Evolutionary conservation across 768 basidiomycete species (phyloP).

Genomic region (Russula emetica): DNA sequence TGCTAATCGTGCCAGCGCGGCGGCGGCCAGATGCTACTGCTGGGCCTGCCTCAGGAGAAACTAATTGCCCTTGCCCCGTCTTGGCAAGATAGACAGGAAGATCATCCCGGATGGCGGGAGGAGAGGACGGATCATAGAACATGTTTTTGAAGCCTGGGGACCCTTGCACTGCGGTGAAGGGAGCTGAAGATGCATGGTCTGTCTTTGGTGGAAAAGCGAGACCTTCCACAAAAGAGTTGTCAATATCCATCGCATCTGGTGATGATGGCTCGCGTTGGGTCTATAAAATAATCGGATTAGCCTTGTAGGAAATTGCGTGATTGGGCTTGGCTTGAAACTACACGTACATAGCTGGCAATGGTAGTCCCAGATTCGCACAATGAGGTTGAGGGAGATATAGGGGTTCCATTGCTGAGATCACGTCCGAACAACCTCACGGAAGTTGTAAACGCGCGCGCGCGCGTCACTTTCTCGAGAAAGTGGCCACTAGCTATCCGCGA

Average conservation of each 20-base stretch:
- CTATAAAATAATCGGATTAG: slow-evolving; percentile 31
- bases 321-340: slow-evolving; percentile 20
- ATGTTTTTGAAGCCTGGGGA: slow-evolving; percentile 46
- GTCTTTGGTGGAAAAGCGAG: slow-evolving; percentile 31
- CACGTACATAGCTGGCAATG: slow-evolving; percentile 42
- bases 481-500: slow-evolving; percentile 31
- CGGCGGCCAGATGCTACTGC: slow-evolving; percentile 23
- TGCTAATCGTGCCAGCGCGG: slow-evolving; percentile 23
- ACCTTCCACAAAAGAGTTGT: slow-evolving; percentile 40
- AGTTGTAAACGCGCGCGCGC: slow-evolving; percentile 65
- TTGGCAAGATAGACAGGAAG: slow-evolving; percentile 38
- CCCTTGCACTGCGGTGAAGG: slow-evolving; percentile 31
- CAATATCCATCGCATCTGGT: slow-evolving; percentile 73
- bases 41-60: slow-evolving; percentile 30
- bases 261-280: slow-evolving; percentile 42
- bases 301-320: neutral
- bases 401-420: slow-evolving; percentile 58
- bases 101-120: slow-evolving; percentile 29
- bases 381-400: slow-evolving; percentile 34
- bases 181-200: slow-evolving; percentile 27
- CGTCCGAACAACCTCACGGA: slow-evolving; percentile 66
- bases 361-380: slow-evolving; percentile 39
- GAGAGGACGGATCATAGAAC: slow-evolving; percentile 57
- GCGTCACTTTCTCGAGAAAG: slow-evolving; percentile 35
- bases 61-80: slow-evolving; percentile 36